Conservation (phyloP, 257 asterid species). For the Plantago elongata region DNA sequence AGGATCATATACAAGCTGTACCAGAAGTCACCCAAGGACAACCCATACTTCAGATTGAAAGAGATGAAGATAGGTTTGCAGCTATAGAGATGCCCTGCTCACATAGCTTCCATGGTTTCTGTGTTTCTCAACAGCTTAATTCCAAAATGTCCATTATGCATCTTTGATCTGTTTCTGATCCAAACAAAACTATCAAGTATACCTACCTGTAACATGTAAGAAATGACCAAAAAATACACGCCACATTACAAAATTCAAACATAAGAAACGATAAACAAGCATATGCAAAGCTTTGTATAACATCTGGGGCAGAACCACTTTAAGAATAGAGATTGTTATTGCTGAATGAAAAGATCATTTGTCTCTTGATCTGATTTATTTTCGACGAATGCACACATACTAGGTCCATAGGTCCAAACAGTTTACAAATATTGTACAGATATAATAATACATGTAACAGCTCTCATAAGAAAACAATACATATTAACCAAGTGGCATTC, state of each 20-base stretch:
- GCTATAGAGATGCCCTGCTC: conserved; percentile 21
- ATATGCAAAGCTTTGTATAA: background rate
- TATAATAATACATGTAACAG: conserved; percentile 11
- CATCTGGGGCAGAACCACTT: too few relatives aligned
- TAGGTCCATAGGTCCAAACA: conserved; percentile 25
- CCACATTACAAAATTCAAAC: background rate
- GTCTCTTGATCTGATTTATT: conserved; percentile 23
- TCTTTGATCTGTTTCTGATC: background rate
- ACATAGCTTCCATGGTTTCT: conserved; percentile 19
- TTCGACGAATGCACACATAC: conserved; percentile 23
- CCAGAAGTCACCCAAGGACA: background rate
- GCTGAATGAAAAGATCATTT: conserved; percentile 1
- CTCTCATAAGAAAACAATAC: conserved; percentile 18
- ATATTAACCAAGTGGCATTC: conserved; percentile 12
- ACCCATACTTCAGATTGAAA: conserved; percentile 4
- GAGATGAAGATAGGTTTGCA: background rate
- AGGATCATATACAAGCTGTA: background rate
- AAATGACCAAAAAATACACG: background rate
- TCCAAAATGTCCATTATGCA: conserved; percentile 20
- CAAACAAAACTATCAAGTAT: background rate
- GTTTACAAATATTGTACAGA: conserved; percentile 23
- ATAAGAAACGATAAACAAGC: background rate
- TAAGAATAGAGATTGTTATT: background rate
- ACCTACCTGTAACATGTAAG: too few relatives aligned
- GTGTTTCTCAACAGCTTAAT: background rate